A percentile compares a stretch with the other conserved stretches of the same genome.
These are phyloP conservation scores for Lichenothelia convexa DNA, from an alignment of 495 filamentous ascomycete species.

Conservation along the genomic window DNA sequence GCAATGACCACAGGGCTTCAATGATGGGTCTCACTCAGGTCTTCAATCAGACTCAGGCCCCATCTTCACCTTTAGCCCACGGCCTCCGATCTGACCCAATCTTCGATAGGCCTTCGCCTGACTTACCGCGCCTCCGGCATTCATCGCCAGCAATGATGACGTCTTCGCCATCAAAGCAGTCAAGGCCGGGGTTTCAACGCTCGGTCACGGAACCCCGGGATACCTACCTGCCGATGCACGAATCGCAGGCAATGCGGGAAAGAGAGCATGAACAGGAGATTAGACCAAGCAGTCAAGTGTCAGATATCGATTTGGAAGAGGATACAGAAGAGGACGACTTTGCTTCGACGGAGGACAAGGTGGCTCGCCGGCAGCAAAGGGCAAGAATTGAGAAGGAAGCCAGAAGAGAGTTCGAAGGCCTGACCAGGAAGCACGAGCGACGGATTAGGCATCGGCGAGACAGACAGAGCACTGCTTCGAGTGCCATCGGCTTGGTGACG, in stretches of 20 bases:
- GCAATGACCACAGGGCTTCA: constrained; percentile 3
- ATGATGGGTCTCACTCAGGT: constrained; percentile 22
- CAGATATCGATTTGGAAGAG: not conserved
- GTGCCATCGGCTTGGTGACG: constrained; percentile 1
- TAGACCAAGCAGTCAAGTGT: not conserved
- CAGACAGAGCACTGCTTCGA: constrained; percentile 4
- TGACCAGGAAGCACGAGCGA: not conserved
- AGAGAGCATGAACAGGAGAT: constrained; percentile 3
- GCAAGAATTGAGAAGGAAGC: not conserved
- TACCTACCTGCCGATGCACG: constrained; percentile 20
- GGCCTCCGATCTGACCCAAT: constrained; percentile 18
- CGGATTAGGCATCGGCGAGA: not conserved
- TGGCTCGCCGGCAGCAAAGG: not conserved
- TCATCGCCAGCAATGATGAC: constrained; percentile 15
- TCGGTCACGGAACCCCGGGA: constrained; percentile 17
- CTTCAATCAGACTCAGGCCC: constrained; percentile 24
- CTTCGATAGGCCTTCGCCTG: constrained; percentile 24
- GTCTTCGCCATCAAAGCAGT: constrained; percentile 16
- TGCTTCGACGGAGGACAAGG: not conserved
- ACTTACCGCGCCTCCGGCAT: constrained; percentile 11
- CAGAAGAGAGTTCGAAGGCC: not conserved
- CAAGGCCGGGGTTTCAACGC: constrained; percentile 7
- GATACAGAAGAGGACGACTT: constrained; percentile 1
- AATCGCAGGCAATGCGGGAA: constrained; percentile 15
- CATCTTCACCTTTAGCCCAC: constrained; percentile 19